Base-by-base conservation (phyloP, 1,284 basidiomycete species). In the Waitea zeae region DNA sequence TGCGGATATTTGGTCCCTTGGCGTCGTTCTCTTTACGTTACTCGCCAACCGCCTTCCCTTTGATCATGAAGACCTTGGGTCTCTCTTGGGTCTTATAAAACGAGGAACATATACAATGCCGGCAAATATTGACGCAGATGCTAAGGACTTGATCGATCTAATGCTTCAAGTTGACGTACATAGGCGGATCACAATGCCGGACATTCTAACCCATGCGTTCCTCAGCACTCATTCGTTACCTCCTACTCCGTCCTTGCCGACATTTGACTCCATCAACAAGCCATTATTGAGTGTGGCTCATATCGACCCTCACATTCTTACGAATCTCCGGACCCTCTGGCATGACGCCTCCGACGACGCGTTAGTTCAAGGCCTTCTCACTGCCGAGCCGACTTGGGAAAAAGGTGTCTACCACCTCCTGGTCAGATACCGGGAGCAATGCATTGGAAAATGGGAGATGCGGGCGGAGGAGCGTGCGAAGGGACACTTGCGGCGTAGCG, bases 1-100 rank as follows among this genome's bases (percentile, higher is more conserved):
- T 12, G 79, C 89, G 28, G 95, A 99, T 55, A 89, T 96, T 51
- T 98, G 95, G 95, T 95, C 89, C 20, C 97, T 93, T 51, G 95
- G 95, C 38, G 79, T 98, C 52, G 93, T 97, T 46, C 70, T 99
- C 36, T 93, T 82, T 47, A 90, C 89, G 11, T 64, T 98, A 12
- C 66, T 98, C 17, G 80, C 78, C n/a, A 93, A 90, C 4, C 67
- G 74, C 26, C 63, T 98, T 27, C 95, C 95, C 3, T 99, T 98
- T 51, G 92, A 98, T 54, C 84, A 93, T 48, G 75, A 82, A 39
- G 71, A 81, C 50, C 71, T 88, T 37, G 66, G 68, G 15, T 58
- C 64, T 12, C 64, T 98, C 14, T 64, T 96, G 29, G 71, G 78
- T 44, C 89, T 88, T 55, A 87, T 98, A 42, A 78, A 79, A 44